Base-by-base conservation (phyloP, 148 eudicot species). In the Diospyros lotus region DNA sequence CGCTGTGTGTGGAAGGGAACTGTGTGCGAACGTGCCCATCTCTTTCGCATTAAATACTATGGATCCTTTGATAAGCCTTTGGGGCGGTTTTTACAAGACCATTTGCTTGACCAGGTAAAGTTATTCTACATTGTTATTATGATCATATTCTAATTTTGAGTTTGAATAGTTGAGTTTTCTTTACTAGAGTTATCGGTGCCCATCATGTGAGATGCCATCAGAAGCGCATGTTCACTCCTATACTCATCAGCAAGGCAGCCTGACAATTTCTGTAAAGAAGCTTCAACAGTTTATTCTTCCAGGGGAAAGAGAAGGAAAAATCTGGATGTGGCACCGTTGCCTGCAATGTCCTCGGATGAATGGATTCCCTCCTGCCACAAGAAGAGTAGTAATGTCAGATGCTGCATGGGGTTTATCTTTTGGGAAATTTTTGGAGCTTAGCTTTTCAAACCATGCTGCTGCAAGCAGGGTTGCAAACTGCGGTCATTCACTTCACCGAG, bases 241-340 rank as follows among this genome's bases (percentile, higher is more conserved):
- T 77, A 96, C 95, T 42, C 99, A 96, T 78, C 91, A 82, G 82
- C 89, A 88, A 78, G 99, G 97, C 53, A 93, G 89, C 81, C 88
- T 96, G 38, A 89, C 97, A 5, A 88, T 96, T 66, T 89, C 89
- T 83, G 98, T 96, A 68, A 87, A 86, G 73, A 86, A 90, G 38
- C 72, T 93, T 1, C 89, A 89, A 69, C 79, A 84, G n/a, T 73
- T 79, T 52, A 88, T 84, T 75, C 89, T 96, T 65, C 85, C 94
- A 67, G 99, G 99, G 69, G 93, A 89, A 80, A 82, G 82, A 59
- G 98, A 93, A 79, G 95, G 97, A 48, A 96, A 96, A 83, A 96
- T 96, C 73, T 93, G 99, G 99, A 95, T 95, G 99, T 95, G 99
- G 99, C 97, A 95, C 77, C 79, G 99, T 52, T 95, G 99, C 86